These are phyloP conservation scores for Arbutus unedo DNA, from an alignment of 148 eudicot genomes.

Conservation along the genomic window DNA sequence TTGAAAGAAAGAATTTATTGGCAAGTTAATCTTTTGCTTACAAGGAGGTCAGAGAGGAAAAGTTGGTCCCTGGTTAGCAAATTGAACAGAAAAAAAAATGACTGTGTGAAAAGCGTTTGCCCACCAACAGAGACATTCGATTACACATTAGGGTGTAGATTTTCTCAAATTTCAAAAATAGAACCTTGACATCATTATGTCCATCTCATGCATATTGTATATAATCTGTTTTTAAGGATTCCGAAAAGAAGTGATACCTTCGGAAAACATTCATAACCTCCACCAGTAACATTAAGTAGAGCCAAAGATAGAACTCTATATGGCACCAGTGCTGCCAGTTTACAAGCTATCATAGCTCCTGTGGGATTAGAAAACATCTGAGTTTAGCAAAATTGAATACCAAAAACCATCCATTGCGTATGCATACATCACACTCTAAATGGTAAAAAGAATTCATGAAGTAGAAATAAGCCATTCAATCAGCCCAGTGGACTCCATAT, in stretches of 20 bases:
- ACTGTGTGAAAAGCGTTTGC: neutral
- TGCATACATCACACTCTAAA: neutral
- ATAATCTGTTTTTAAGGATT: neutral
- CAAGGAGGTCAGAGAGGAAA: neutral
- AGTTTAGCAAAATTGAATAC: neutral
- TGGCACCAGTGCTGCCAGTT: slow-evolving; percentile 81
- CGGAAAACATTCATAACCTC: slow-evolving; percentile 91
- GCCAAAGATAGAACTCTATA: slow-evolving; percentile 78
- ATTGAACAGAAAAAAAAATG: neutral
- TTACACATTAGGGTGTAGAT: neutral
- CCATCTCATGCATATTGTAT: neutral
- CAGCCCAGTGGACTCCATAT: too few species aligned
- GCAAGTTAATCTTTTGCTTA: neutral
- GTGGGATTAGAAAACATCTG: slow-evolving; percentile 12
- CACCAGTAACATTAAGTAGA: slow-evolving; percentile 90
- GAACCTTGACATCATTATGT: neutral
- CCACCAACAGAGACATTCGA: neutral
- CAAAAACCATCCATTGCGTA: neutral
- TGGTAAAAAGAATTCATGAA: neutral
- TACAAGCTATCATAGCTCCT: slow-evolving; percentile 98
- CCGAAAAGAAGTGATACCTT: slow-evolving; percentile 49
- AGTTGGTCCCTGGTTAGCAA: neutral
- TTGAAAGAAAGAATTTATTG: neutral
- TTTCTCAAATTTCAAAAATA: neutral
- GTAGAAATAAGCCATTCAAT: neutral